Conservation (phyloP, 805 yeast genomes). For the Saccharomycopsis microspora region DNA sequence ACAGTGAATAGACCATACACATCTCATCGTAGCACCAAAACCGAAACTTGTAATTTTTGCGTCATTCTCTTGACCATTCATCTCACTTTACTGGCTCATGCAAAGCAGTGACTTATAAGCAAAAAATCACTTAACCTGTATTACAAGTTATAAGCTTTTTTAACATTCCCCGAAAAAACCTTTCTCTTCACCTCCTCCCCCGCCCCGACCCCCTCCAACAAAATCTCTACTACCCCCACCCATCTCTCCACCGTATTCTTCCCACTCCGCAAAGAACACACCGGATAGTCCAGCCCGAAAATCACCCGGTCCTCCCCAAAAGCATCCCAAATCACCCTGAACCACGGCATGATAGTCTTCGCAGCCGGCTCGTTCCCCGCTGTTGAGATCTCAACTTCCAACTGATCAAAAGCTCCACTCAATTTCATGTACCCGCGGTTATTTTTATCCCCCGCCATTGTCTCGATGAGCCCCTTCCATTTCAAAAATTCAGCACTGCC, state of each 20-base stretch:
- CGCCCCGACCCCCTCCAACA: slow-evolving; percentile 18
- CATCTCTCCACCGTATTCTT: slow-evolving; percentile 19
- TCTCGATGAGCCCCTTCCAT: slow-evolving; percentile 20
- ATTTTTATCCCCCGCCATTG: slow-evolving; percentile 14
- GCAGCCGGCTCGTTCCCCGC: slow-evolving; percentile 16
- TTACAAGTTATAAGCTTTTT: slow-evolving; percentile 19
- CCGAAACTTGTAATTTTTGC: no score
- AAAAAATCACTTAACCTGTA: not conserved
- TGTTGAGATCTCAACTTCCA: slow-evolving; percentile 18
- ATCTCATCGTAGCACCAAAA: no score
- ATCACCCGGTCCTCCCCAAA: slow-evolving; percentile 25
- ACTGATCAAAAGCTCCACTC: slow-evolving; percentile 32
- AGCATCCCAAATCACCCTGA: slow-evolving; percentile 20
- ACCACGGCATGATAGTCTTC: slow-evolving; percentile 24
- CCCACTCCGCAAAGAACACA: slow-evolving; percentile 21
- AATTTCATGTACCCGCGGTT: slow-evolving; percentile 26
- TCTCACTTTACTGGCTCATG: no score
- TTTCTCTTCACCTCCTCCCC: slow-evolving; percentile 14
- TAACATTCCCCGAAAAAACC: slow-evolving; percentile 18
- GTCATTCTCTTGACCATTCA: no score
- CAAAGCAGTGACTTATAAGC: no score
- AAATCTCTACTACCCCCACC: slow-evolving; percentile 18
- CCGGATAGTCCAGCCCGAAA: slow-evolving; percentile 39
- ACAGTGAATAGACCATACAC: no score
- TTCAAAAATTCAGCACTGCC: slow-evolving; percentile 10